Base-by-base conservation (phyloP, 1,284 basidiomycete species). In the Thelephora terrestris region DNA sequence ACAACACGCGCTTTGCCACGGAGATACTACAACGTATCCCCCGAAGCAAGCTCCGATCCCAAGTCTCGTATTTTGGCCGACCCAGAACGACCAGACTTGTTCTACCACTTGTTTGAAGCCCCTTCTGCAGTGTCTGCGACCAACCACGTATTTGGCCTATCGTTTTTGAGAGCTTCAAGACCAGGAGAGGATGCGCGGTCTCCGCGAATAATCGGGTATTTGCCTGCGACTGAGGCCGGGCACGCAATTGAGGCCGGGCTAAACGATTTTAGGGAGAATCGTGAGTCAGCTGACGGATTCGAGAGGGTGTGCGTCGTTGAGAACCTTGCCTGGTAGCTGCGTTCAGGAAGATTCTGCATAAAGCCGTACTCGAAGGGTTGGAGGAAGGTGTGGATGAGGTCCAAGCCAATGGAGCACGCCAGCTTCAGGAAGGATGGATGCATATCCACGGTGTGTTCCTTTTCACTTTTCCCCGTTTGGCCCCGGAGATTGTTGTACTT, bases 341-440 rank as follows among this genome's bases (percentile, higher is more conserved):
- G 25, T 89, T 89, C 59, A 61, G 76, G 24, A 59, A 66, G 1
- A 54, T 84, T 4, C 59, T 89, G 40, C 83, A 88, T 53, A 63
- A 74, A 48, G 75, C 75, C 5, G 66, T 87, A 10, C 69, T 71
- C 50, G 61, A 66, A 23, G 78, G 71, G 27, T 65, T 89, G 5
- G 59, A 58, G 6, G 74, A 82, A 44, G 72, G 69, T 14, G 66
- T 73, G 1, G 86, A 89, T 55, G 79, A 85, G 2, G 68, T 85
- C 3, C 79, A 81, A 67, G 71, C 59, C 12, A 79, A 79, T 51
- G 75, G 71, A 3, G 86, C 85, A 12, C 64, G 75, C 21, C 82
- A 85, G 57, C 64, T 77, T 2, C 74, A 76, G 49, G 64, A 76
- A 38, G 87, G 86, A 10, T 90, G 86, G 87, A 83, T 90, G 81